Conservation (phyloP, 2,329 filamentous ascomycete genomes). For the Phialocephala sp. region DNA sequence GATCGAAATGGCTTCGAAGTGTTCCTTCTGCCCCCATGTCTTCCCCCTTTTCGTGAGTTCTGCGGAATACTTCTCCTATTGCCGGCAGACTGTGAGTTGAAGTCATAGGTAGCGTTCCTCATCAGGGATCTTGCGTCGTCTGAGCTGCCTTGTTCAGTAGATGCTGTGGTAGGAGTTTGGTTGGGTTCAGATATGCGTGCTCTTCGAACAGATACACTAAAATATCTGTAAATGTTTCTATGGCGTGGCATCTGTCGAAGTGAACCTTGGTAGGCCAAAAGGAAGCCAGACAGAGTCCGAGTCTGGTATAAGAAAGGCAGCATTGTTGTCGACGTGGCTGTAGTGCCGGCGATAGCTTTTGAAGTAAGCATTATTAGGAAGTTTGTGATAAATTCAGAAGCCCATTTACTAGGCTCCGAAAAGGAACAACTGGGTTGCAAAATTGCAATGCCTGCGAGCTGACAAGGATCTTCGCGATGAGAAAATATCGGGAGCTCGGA, state of each 20-base stretch:
- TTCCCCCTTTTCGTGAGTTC: too few species aligned
- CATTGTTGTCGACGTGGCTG: conserved; percentile 21
- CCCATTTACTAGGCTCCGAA: neutral
- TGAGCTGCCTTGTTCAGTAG: neutral
- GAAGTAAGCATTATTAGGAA: conserved; percentile 12
- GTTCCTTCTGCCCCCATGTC: neutral
- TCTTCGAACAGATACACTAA: neutral
- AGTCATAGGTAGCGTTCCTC: neutral
- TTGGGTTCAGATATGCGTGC: neutral
- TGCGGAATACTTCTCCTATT: neutral
- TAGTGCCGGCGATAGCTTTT: conserved; percentile 9
- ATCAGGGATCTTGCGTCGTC: neutral
- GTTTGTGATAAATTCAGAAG: neutral
- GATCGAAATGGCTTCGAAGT: neutral
- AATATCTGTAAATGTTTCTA: neutral
- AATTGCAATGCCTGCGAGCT: neutral
- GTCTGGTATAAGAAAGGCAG: conserved; percentile 72
- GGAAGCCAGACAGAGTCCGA: conserved; percentile 55
- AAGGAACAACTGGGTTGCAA: neutral
- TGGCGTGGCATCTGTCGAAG: conserved; percentile 20
- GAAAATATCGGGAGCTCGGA: conserved; percentile 11
- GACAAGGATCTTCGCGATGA: neutral
- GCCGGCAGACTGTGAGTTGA: neutral
- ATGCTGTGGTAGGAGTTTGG: neutral
- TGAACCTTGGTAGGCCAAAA: conserved; percentile 42